Conservation (phyloP, 78 protist genomes). For the Speleostelium caveatum region DNA sequence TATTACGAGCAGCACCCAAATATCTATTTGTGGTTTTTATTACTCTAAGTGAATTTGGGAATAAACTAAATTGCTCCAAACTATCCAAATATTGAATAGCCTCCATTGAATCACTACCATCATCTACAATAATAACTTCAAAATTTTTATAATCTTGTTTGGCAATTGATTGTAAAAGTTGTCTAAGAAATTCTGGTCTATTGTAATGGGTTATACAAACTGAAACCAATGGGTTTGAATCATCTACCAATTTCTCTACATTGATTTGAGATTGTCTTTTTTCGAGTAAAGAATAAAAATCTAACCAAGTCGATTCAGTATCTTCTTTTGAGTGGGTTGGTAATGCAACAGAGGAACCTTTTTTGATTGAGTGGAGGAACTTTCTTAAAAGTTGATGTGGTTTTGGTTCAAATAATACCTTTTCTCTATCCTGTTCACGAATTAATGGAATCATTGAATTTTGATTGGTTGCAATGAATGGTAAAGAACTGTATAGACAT, state of each 20-base stretch:
- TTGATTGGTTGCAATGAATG: slow-evolving; percentile 50
- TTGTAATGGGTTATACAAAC: slow-evolving; percentile 57
- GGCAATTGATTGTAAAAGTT: slow-evolving; percentile 42
- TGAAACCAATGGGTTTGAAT: slow-evolving; percentile 27
- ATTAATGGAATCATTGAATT: slow-evolving; percentile 61
- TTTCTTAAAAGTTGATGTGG: neutral
- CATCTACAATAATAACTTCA: slow-evolving; percentile 62
- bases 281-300: neutral
- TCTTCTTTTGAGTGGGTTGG: slow-evolving; percentile 30
- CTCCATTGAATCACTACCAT: slow-evolving; percentile 37
- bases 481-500: slow-evolving; percentile 42
- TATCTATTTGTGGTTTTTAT: slow-evolving; percentile 58
- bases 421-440: neutral
- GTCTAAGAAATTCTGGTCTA: slow-evolving; percentile 44
- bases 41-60: neutral
- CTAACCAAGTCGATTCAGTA: slow-evolving; percentile 17
- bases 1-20: slow-evolving; percentile 78
- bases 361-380: neutral
- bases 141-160: slow-evolving; percentile 20
- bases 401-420: slow-evolving; percentile 31
- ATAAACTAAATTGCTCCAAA: slow-evolving; percentile 5
- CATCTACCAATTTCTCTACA: neutral
- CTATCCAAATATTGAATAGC: slow-evolving; percentile 20
- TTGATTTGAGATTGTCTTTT: neutral
- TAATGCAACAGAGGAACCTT: slow-evolving; percentile 3